phyloP scores from a whole-genome alignment of 2,329 filamentous ascomycete species.

The Pseudogymnoascus sp. region DNA sequence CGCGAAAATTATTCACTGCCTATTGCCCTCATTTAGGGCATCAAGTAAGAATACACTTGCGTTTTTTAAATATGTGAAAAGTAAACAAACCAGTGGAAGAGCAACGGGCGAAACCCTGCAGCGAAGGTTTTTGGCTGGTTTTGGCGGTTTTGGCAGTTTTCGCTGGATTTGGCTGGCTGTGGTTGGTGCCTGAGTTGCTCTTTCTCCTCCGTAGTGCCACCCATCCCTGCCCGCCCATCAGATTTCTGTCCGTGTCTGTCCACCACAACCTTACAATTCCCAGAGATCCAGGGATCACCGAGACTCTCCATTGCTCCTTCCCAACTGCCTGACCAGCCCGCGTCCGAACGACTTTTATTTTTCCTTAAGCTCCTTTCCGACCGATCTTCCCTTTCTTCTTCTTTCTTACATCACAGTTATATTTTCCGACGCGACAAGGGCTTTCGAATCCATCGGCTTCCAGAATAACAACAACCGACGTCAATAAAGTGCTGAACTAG shows the following conservation, averaged over 20 bases:
- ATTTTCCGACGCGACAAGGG: slow-evolving; percentile 1
- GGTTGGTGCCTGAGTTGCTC: slow-evolving; percentile 9
- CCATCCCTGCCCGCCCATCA: neutral
- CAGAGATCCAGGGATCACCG: slow-evolving; percentile 6
- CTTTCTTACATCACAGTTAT: neutral
- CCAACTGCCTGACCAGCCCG: neutral
- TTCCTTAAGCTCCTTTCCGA: neutral
- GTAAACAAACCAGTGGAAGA: slow-evolving; percentile 6
- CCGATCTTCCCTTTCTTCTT: neutral
- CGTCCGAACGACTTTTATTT: neutral
- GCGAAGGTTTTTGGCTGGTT: neutral
- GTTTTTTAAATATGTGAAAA: neutral
- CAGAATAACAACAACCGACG: slow-evolving; percentile 2
- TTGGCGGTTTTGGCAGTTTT: neutral
- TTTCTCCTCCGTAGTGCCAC: neutral
- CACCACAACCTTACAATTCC: slow-evolving; percentile 7
- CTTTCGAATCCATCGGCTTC: neutral
- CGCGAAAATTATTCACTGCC: neutral
- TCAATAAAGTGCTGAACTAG: slow-evolving; percentile 1
- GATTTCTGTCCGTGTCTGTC: slow-evolving; percentile 7
- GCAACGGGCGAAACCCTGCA: neutral
- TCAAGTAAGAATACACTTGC: neutral
- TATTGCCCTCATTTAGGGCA: slow-evolving; percentile 1
- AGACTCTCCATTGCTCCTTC: slow-evolving; percentile 4
- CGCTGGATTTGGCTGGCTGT: neutral